Base-by-base conservation (phyloP, 352 stramenopile genomes). In the Pythium rishiriense region DNA sequence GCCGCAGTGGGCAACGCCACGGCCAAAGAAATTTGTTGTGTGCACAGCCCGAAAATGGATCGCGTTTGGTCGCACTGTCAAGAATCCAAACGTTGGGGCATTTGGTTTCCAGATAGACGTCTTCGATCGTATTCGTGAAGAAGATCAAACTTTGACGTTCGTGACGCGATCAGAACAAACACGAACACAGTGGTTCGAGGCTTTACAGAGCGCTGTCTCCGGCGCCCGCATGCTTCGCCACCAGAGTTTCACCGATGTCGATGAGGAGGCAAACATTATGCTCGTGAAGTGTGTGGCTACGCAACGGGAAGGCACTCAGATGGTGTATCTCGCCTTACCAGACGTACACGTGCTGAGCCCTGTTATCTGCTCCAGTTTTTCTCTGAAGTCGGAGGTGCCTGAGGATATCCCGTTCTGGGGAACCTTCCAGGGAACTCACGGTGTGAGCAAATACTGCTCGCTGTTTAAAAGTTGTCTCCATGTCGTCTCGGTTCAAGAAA, bases 371-470 rank as follows among this genome's bases (percentile, higher is more conserved):
- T 75, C 76, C 4, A 89, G 66, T 31, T 93, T 93, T 63, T 86
- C 85, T 24, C 61, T 93, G 5, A 88, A 90, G 42, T 93, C 81
- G 0, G 85, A 91, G 31, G 85, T 93, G 1, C 82, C 82, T 0
- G 85, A 93, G 58, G 85, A 91, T 53, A 75, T 93, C 24, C 85
- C 85, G 2, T 91, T 93, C 51, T 93, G 82, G 82, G 84, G 85
- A 26, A 88, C 77, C 3, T 93, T 88, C 56, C 73, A 90, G 28
- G 82, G 85, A 10, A 64, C 72, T 9, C 68, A 81, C 31, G 85
- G 83, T 1, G 76, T 91, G 22, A 81, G 63, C 56, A 89, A 93
- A 58, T 93, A 91, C 61, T 74, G 65, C 10, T 88, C 85, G 26
- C 65, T 93, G 55, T 83, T 93, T 48, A 80, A 78, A 12, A 74